phyloP scores from a whole-genome alignment of 148 eudicot species.

The Fallopia convolvulus region DNA sequence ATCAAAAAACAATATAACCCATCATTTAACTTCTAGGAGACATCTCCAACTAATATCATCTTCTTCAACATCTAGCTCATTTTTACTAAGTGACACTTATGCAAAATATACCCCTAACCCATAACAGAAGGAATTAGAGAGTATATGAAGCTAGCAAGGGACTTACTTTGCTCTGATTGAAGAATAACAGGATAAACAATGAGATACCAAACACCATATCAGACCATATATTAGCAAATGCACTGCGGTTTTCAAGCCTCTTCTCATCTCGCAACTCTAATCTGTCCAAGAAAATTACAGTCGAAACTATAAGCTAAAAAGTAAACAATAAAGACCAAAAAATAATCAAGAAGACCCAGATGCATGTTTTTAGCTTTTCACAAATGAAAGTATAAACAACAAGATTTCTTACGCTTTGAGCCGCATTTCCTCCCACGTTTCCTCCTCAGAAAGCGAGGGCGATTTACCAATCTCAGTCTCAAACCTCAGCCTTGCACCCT shows the following conservation, averaged over 20 bases:
- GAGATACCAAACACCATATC: constrained; percentile 81
- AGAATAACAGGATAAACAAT: constrained; percentile 70
- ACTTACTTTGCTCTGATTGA: constrained; percentile 78
- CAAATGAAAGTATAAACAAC: not conserved
- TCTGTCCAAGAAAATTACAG: constrained; percentile 33
- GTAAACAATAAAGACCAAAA: not conserved
- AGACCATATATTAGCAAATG: constrained; percentile 95
- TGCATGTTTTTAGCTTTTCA: too few relatives aligned
- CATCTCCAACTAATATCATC: not conserved
- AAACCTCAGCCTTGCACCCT: constrained; percentile 62
- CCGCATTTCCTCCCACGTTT: constrained; percentile 70
- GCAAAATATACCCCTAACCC: too few relatives aligned
- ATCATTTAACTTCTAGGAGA: not conserved
- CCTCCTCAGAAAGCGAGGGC: constrained; percentile 86
- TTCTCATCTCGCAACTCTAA: constrained; percentile 77
- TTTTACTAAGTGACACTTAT: too few relatives aligned
- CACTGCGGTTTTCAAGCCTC: constrained; percentile 76
- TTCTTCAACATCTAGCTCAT: not conserved
- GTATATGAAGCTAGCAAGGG: not conserved
- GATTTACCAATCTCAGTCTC: constrained; percentile 97
- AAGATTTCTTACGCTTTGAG: constrained; percentile 68
- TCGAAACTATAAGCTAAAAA: not conserved
- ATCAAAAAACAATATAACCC: not conserved
- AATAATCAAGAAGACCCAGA: too few relatives aligned
- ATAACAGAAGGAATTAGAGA: not conserved